phyloP scores from a whole-genome alignment of 2,329 filamentous ascomycete species.

The Aspergillus pseudoterreus region DNA sequence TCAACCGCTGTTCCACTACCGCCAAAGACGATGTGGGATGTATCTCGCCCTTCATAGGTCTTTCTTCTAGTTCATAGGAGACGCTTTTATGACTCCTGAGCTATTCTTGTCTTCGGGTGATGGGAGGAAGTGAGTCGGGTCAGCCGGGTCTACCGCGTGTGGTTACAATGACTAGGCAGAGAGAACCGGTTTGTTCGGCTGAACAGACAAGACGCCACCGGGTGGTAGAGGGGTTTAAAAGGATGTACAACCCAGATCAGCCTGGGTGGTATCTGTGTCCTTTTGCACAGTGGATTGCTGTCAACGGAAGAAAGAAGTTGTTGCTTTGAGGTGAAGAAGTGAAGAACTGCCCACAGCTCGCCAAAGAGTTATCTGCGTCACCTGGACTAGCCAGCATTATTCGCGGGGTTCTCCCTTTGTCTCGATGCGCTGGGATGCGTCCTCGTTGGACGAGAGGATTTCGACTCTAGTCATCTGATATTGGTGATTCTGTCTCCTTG shows the following conservation, averaged over 20 bases:
- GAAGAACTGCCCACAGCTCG: too few species aligned
- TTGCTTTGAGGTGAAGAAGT: too few species aligned
- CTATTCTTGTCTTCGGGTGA: not conserved
- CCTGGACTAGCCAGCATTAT: too few species aligned
- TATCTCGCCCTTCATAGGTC: not conserved
- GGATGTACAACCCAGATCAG: not conserved
- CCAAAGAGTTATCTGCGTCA: too few species aligned
- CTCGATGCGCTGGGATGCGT: too few species aligned
- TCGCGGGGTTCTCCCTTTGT: too few species aligned
- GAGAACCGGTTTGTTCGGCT: slow-evolving; percentile 1
- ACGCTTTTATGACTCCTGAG: not conserved
- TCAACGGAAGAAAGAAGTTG: not conserved
- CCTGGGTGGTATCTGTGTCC: not conserved
- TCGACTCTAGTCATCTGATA: too few species aligned
- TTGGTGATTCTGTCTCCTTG: too few species aligned
- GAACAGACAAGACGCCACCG: not conserved
- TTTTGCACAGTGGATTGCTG: not conserved
- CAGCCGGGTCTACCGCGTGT: slow-evolving; percentile 15
- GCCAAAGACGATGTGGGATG: not conserved
- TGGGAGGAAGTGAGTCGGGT: slow-evolving; percentile 7
- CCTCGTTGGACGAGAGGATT: too few species aligned
- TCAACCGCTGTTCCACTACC: slow-evolving; percentile 1
- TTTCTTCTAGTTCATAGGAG: too few species aligned
- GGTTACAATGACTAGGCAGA: slow-evolving; percentile 9
- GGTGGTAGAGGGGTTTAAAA: not conserved